A percentile compares a stretch with the other conserved stretches of the same genome.
phyloP scores from a whole-genome alignment of 495 filamentous ascomycete genomes.

The Podospora sp. region DNA sequence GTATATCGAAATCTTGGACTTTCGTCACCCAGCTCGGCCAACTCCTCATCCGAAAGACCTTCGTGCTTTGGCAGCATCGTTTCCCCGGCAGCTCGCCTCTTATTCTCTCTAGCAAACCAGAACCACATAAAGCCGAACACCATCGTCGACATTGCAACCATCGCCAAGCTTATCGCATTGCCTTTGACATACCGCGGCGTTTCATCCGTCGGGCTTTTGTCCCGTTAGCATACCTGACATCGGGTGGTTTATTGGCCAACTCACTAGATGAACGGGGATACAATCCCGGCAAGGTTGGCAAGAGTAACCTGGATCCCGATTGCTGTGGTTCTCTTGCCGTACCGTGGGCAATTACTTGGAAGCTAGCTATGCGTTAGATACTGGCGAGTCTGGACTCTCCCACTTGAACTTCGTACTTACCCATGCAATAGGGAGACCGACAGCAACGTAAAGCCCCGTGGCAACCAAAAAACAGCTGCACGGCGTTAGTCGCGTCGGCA shows the following conservation, averaged over 20 bases:
- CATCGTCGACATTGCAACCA: slow-evolving; percentile 52
- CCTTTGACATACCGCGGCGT: slow-evolving; percentile 54
- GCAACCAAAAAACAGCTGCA: slow-evolving; percentile 69
- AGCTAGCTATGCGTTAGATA: no score
- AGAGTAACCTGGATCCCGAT: slow-evolving; percentile 70
- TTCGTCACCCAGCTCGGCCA: slow-evolving; percentile 70
- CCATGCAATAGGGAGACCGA: slow-evolving; percentile 73
- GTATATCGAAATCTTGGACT: slow-evolving; percentile 64
- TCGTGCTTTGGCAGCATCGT: slow-evolving; percentile 54
- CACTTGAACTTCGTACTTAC: no score
- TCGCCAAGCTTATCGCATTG: slow-evolving; percentile 57
- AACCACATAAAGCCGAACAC: slow-evolving; percentile 58
- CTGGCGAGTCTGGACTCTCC: no score
- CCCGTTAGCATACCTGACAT: slow-evolving; percentile 22
- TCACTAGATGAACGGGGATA: slow-evolving; percentile 65
- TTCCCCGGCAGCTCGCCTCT: slow-evolving; percentile 53
- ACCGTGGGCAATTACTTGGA: slow-evolving; percentile 60
- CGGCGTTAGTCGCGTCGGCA: slow-evolving; percentile 20
- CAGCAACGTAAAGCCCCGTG: slow-evolving; percentile 68
- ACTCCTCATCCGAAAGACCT: slow-evolving; percentile 63
- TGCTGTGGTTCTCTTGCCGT: slow-evolving; percentile 72
- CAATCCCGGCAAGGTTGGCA: slow-evolving; percentile 69
- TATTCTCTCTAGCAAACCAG: slow-evolving; percentile 58
- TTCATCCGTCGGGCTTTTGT: slow-evolving; percentile 39
- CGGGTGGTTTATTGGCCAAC: background rate